A percentile compares a stretch with the other conserved stretches of the same genome.
Conservation (phyloP, 495 filamentous ascomycete genomes). For the Xylaria venustula region DNA sequence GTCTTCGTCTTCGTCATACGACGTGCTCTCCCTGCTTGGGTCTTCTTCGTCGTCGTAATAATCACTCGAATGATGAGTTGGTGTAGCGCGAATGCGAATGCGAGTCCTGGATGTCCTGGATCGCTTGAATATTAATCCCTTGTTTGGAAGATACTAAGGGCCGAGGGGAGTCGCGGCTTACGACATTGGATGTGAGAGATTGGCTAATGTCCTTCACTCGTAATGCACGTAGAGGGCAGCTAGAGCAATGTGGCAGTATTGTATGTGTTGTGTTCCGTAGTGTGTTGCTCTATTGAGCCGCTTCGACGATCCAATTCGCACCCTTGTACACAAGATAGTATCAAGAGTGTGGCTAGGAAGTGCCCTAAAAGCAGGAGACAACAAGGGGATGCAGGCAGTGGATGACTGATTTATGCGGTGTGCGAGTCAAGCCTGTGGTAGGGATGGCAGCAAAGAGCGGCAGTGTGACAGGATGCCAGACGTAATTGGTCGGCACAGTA, state of each 20-base stretch:
- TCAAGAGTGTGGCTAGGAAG: not conserved
- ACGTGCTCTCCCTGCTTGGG: constrained; percentile 16
- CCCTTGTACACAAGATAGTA: not conserved
- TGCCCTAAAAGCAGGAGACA: not conserved
- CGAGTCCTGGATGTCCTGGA: constrained; percentile 15
- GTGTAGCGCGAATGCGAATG: constrained; percentile 17
- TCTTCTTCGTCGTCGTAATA: constrained; percentile 28
- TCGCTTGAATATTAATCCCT: constrained; percentile 11
- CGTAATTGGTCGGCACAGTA: not conserved
- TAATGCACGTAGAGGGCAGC: constrained; percentile 36
- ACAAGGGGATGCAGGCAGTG: not conserved
- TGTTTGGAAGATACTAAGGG: constrained; percentile 8
- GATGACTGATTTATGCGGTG: constrained; percentile 1
- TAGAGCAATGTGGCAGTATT: not conserved
- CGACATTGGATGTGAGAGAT: constrained; percentile 47
- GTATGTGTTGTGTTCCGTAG: not conserved
- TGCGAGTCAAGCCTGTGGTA: not conserved
- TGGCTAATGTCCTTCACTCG: constrained; percentile 37
- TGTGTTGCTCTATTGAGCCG: not conserved
- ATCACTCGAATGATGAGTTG: constrained; percentile 8
- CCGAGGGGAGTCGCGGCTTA: constrained; percentile 33
- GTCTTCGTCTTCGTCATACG: constrained; percentile 32
- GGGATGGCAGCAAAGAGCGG: constrained; percentile 6
- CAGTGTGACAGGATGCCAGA: not conserved
- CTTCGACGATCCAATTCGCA: not conserved